phyloP scores from a whole-genome alignment of 305 asterid species.

The Fraxinus velutina region DNA sequence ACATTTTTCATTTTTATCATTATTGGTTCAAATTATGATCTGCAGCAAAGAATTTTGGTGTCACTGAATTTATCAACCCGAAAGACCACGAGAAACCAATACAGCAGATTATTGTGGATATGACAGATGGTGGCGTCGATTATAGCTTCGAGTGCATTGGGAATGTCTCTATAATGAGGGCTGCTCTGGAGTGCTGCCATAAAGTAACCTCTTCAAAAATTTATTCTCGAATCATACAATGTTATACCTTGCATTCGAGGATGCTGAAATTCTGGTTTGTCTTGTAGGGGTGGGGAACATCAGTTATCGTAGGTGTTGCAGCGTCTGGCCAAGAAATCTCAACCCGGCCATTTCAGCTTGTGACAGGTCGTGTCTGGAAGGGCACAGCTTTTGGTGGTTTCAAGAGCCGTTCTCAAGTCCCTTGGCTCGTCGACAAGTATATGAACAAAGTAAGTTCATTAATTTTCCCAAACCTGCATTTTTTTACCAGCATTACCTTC shows the following conservation, averaged over 20 bases:
- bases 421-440: slow-evolving; percentile 53
- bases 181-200: slow-evolving; percentile 58
- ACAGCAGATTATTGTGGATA: slow-evolving; percentile 49
- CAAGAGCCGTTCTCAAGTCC: slow-evolving; percentile 56
- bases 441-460: slow-evolving; percentile 38
- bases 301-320: slow-evolving; percentile 58
- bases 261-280: not conserved
- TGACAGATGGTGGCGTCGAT: slow-evolving; percentile 56
- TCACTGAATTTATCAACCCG: slow-evolving; percentile 73
- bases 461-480: not conserved
- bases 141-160: slow-evolving; percentile 61
- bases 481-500: not conserved
- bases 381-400: slow-evolving; percentile 61
- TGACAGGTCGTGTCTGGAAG: slow-evolving; percentile 63
- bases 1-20: not conserved
- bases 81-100: slow-evolving; percentile 56
- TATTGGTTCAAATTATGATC: not conserved
- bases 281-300: slow-evolving; percentile 53
- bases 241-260: not conserved
- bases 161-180: slow-evolving; percentile 50
- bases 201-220: slow-evolving; percentile 29
- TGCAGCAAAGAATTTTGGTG: slow-evolving; percentile 87
- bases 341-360: slow-evolving; percentile 59
- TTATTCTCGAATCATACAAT: not conserved
- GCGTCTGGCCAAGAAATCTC: slow-evolving; percentile 58